Percentiles rank a stretch among this genome's conserved stretches.
Evolutionary conservation across 352 stramenopile genomes (phyloP).

Genomic region (Globisporangium recalcitrans): DNA sequence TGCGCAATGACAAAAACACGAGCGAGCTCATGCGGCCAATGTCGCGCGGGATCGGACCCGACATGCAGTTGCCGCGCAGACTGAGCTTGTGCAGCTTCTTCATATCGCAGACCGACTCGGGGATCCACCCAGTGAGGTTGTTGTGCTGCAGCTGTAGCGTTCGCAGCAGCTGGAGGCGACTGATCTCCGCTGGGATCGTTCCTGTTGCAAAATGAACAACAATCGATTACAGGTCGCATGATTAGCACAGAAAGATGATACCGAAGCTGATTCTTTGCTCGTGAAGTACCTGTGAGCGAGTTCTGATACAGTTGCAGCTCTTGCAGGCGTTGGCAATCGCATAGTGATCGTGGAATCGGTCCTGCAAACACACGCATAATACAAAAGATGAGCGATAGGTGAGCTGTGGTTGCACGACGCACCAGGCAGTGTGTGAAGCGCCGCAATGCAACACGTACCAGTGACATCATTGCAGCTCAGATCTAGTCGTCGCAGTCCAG

Average conservation of each 20-base stretch:
- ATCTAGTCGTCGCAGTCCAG: slow-evolving; percentile 51
- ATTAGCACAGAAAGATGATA: background rate
- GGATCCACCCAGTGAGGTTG: slow-evolving; percentile 56
- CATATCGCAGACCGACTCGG: slow-evolving; percentile 46
- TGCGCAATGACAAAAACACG: slow-evolving; percentile 80
- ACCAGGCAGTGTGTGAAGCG: background rate
- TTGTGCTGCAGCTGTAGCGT: slow-evolving; percentile 83
- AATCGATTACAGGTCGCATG: background rate
- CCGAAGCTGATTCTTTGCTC: background rate
- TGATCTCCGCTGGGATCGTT: slow-evolving; percentile 44
- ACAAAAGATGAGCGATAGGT: background rate
- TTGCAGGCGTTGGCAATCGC: slow-evolving; percentile 55
- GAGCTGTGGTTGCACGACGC: background rate
- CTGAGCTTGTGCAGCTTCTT: slow-evolving; percentile 63
- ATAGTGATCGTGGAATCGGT: slow-evolving; percentile 36
- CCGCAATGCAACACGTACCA: slow-evolving; percentile 18
- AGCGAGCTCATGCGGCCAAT: slow-evolving; percentile 67
- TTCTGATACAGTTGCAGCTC: slow-evolving; percentile 82
- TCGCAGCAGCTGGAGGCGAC: slow-evolving; percentile 49
- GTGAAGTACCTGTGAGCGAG: slow-evolving; percentile 41
- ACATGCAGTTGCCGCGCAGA: slow-evolving; percentile 75
- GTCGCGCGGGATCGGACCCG: slow-evolving; percentile 45
- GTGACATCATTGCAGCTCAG: slow-evolving; percentile 81
- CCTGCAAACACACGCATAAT: slow-evolving; percentile 16
- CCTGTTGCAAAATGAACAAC: slow-evolving; percentile 15